These are phyloP conservation scores for Podochytrium sp. DNA, from an alignment of 192 early-diverging fungal species.

Conservation along the genomic window DNA sequence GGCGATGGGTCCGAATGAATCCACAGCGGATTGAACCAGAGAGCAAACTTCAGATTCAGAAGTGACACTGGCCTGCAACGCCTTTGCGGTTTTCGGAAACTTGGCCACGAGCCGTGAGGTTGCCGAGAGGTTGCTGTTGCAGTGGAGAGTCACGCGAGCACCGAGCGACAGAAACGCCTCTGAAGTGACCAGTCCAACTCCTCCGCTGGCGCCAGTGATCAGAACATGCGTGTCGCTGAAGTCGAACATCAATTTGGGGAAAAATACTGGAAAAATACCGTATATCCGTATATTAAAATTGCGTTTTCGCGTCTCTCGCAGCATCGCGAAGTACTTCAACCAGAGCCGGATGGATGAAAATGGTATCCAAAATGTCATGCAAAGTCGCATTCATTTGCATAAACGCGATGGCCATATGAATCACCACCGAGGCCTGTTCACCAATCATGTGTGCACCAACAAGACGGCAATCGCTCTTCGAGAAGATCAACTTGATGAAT, in stretches of 20 bases:
- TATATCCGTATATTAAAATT: slow-evolving; percentile 4
- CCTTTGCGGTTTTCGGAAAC: slow-evolving; percentile 32
- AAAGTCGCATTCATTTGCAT: slow-evolving; percentile 40
- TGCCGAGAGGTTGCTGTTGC: slow-evolving; percentile 41
- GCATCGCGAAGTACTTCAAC: slow-evolving; percentile 44
- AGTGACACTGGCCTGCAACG: slow-evolving; percentile 43
- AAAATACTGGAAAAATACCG: neutral
- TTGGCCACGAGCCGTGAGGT: slow-evolving; percentile 35
- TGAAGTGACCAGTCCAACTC: slow-evolving; percentile 54
- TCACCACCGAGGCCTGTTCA: slow-evolving; percentile 37
- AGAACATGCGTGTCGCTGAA: slow-evolving; percentile 47
- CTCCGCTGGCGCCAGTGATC: slow-evolving; percentile 63
- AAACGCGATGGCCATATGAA: slow-evolving; percentile 40
- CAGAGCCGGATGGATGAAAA: slow-evolving; percentile 46
- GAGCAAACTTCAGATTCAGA: slow-evolving; percentile 43
- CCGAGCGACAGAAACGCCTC: slow-evolving; percentile 46
- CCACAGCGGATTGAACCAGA: neutral
- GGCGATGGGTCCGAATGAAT: slow-evolving; percentile 47
- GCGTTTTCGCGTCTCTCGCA: slow-evolving; percentile 25
- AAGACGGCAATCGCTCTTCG: slow-evolving; percentile 16
- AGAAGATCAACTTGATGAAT: slow-evolving; percentile 42
- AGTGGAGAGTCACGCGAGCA: slow-evolving; percentile 55
- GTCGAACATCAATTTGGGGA: neutral
- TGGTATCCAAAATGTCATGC: slow-evolving; percentile 40
- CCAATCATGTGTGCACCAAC: slow-evolving; percentile 47